Evolutionary conservation across 495 filamentous ascomycete genomes (phyloP).

Genomic region (Trichocladium uniseriatum): DNA sequence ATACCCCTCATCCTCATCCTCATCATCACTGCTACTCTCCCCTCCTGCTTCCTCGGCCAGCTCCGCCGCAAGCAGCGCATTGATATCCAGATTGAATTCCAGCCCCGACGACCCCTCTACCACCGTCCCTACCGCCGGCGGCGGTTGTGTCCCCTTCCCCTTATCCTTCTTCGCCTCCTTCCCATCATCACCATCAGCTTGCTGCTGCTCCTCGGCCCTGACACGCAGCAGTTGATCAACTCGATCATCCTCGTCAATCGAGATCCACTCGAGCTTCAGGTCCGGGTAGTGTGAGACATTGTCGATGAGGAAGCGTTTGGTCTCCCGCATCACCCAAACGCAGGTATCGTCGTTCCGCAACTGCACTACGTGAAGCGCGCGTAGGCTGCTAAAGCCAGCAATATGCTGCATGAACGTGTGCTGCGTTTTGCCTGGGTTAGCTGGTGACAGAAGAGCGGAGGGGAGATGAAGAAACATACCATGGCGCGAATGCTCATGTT

Average conservation of each 20-base stretch:
- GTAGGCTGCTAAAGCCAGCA: conserved; percentile 36
- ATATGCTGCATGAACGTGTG: conserved; percentile 46
- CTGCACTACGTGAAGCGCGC: conserved; percentile 44
- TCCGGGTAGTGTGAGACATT: conserved; percentile 41
- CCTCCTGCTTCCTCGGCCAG: neutral
- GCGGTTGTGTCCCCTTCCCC: conserved; percentile 7
- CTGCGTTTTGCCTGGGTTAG: conserved; percentile 19
- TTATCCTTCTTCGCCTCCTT: conserved; percentile 26
- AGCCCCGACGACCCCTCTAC: neutral
- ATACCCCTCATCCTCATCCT: neutral
- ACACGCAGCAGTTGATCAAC: conserved; percentile 37
- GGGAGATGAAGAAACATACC: conserved; percentile 33
- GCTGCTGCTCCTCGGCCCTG: neutral
- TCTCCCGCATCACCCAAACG: conserved; percentile 38
- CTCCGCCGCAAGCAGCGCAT: neutral
- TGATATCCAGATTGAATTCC: neutral
- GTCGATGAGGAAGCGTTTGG: conserved; percentile 44
- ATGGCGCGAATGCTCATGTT: conserved; percentile 41
- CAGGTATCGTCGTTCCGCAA: conserved; percentile 44
- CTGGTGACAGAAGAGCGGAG: neutral
- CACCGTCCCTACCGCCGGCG: neutral
- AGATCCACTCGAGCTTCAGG: conserved; percentile 45
- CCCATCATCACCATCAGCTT: conserved; percentile 8
- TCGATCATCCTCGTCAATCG: conserved; percentile 35
- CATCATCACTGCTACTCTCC: neutral